These are phyloP conservation scores for Silybum marianum DNA, from an alignment of 129 eudicot species.

Conservation along the genomic window DNA sequence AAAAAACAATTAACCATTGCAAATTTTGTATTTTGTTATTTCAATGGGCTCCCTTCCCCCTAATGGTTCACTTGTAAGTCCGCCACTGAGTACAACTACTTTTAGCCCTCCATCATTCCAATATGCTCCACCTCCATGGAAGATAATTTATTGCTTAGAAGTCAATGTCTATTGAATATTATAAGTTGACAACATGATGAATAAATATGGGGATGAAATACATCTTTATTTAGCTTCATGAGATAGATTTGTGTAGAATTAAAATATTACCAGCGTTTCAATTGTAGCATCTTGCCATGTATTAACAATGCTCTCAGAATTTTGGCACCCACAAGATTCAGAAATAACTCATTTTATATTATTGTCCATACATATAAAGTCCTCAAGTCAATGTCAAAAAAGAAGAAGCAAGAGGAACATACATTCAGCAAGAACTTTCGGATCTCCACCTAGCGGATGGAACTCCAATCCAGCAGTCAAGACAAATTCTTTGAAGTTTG, in stretches of 20 bases:
- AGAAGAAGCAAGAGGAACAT: conserved; percentile 38
- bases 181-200: background rate
- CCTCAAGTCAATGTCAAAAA: conserved; percentile 17
- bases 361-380: background rate
- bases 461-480: conserved; percentile 98
- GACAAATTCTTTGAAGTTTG: conserved; percentile 95
- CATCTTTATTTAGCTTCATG: conserved; percentile 20
- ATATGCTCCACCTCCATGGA: background rate
- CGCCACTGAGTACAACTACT: background rate
- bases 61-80: no score
- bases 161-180: background rate
- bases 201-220: background rate
- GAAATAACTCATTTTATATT: background rate
- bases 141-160: background rate
- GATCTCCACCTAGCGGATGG: conserved; percentile 99
- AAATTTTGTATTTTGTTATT: no score
- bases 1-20: no score
- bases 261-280: background rate
- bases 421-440: conserved; percentile 98
- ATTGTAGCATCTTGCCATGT: conserved; percentile 4
- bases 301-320: conserved; percentile 16
- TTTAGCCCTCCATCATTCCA: background rate
- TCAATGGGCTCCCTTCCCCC: no score
- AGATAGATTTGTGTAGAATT: background rate
- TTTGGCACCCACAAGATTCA: conserved; percentile 11